Evolutionary conservation across 177 flowering plant species (phyloP), one percentile per base, ranked within the genome.

Genomic region (Telopea speciosissima): DNA sequence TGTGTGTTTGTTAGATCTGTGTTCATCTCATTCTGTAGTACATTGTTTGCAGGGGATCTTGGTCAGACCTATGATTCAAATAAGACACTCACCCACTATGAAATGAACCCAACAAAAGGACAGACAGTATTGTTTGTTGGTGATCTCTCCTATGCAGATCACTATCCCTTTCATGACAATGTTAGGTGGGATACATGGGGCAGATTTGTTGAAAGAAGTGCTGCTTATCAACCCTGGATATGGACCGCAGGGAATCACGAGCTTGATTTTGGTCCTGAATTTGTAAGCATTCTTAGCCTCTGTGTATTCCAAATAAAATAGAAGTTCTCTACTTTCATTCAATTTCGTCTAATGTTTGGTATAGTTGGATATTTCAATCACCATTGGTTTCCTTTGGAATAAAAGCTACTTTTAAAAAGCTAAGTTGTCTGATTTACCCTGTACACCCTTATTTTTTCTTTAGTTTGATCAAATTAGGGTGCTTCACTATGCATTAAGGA

Each of bases 231-330:
- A 68, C 93, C 96, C 23, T 92, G 96, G 97, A 89, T 90, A 67
- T 89, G 91, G 91, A 81, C 89, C 11, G 91, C 91, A 21, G 92
- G 94, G 24, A 92, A 90, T 72, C 96, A 92, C 68, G 97, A 92
- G 65, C 40, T 92, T 23, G 94, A 92, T 78, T 88, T 76, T 75
- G 78, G 70, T 70, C 95, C 97, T 36, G 76, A 80, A 54, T 24
- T 83, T 59, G 97, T 91, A 85, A 54, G 85, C 45, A 45, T 70
- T 66, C 31, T 19, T 28, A 26, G 10, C 25, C 44, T 33, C 26
- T 31, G 28, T 24, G 44, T 6, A 62, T 19, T 5, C 17, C 19
- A 49, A 49, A 3, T 36, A 36, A 36, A 36, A 5, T 36, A 36
- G 40, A 36, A 36, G 0, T 36, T 36, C 40, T 36, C 40, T 36